Evolutionary conservation across 352 stramenopile species (phyloP), one percentile per base, ranked within the genome.

Genomic region (Globisporangium alternatum): DNA sequence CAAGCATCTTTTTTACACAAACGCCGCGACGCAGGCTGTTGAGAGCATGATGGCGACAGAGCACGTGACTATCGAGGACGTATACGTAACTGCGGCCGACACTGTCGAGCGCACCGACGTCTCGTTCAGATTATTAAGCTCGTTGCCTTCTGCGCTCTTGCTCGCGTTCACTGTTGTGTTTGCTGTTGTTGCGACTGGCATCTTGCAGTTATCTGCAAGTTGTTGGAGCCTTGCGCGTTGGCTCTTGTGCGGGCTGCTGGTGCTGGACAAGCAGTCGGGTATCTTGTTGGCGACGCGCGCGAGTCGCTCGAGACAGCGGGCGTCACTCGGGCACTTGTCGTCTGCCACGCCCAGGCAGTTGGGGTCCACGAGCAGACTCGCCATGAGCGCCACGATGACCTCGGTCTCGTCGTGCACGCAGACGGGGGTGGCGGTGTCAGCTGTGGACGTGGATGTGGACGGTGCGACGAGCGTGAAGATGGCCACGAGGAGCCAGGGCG

Each of bases 311-410:
- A 64, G 33, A 19, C 58, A 64, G 15, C 39, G 39, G 22, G 47
- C 12, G 45, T 57, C 25, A 15, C 9, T 35, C 0, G 58, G 58
- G 17, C 58, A 64, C n/a, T 44, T 54, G 58, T 64, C 45, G 47
- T 64, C 58, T 3, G 47, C 58, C 21, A 64, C 58, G 22, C 58
- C 45, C 2, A 39, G 33, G 19, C 58, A 64, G 15, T 64, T 30
- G 7, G 17, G 47, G 58, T 57, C 54, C 45, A 54, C 25, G 22
- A 64, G 58, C 15, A 64, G 21, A 22, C 19, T 13, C n/a, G 45
- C 47, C 58, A 64, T 64, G 45, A 57, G 45, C 33, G 47, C 13
- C 31, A 64, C 33, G 17, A 64, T n/a, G 13, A 2, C 47, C 25
- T 64, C 58, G 15, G 58, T 31, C 47, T 64, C 58, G 6, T 64